Percentiles rank a stretch among this genome's conserved stretches.
phyloP scores from a whole-genome alignment of 2,329 filamentous ascomycete species.

The Alternaria hordeiaustralica region DNA sequence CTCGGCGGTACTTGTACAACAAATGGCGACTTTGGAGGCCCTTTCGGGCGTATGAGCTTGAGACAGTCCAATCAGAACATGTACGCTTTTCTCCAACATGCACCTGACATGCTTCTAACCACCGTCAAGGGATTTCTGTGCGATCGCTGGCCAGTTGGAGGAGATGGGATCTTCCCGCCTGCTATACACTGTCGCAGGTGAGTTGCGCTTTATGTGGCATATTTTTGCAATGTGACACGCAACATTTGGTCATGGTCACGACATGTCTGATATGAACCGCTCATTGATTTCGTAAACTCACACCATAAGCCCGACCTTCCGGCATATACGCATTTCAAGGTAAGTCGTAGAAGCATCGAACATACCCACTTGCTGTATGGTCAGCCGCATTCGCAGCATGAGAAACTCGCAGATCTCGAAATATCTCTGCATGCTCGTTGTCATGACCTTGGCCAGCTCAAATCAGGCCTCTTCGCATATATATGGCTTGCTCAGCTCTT shows the following conservation, averaged over 20 bases:
- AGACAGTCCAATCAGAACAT: constrained; percentile 40
- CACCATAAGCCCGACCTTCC: accelerated
- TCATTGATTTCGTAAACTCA: not conserved
- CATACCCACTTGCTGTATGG: not conserved
- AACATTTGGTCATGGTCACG: not conserved
- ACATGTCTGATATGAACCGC: not conserved
- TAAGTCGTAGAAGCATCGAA: not conserved
- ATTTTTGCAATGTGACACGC: not conserved
- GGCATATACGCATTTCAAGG: not conserved
- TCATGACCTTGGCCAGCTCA: not conserved
- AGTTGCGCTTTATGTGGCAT: not conserved
- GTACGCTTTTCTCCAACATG: constrained; percentile 43
- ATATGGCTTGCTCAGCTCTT: not conserved
- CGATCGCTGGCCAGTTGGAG: not conserved
- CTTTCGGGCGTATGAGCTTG: constrained; percentile 21
- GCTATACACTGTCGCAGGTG: not conserved
- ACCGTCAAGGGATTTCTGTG: constrained; percentile 34
- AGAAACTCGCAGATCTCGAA: not conserved
- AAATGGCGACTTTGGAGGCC: constrained; percentile 21
- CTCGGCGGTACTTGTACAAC: constrained; percentile 35
- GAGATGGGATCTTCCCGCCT: not conserved
- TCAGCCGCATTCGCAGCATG: not conserved
- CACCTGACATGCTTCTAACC: constrained; percentile 40
- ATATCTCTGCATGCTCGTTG: not conserved
- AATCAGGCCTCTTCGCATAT: not conserved